These are phyloP conservation scores for Iberis pinnata DNA, from an alignment of 345 rosid species.

Conservation along the genomic window DNA sequence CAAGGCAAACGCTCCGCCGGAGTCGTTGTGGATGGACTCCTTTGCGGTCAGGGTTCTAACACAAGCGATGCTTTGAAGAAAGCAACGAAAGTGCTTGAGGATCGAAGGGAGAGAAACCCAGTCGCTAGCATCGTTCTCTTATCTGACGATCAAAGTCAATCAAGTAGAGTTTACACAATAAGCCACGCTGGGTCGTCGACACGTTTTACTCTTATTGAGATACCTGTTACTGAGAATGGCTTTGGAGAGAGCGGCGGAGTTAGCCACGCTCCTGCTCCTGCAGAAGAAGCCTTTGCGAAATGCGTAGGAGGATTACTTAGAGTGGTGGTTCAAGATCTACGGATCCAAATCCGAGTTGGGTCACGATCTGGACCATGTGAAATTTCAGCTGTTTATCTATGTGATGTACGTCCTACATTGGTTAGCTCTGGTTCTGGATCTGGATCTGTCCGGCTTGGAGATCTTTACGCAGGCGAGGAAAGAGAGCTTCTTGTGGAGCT, in stretches of 20 bases:
- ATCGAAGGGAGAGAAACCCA: conserved; percentile 70
- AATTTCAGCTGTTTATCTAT: conserved; percentile 62
- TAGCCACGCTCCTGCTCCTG: conserved; percentile 52
- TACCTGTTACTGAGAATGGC: conserved; percentile 51
- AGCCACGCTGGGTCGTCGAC: conserved; percentile 46
- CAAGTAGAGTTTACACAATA: conserved; percentile 16
- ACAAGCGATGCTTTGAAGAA: conserved; percentile 61
- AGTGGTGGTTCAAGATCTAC: conserved; percentile 67
- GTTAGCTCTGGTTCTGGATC: conserved; percentile 46
- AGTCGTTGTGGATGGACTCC: conserved; percentile 50
- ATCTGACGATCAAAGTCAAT: conserved; percentile 55
- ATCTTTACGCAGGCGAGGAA: conserved; percentile 73
- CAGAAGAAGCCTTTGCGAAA: conserved; percentile 56
- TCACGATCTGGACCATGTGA: conserved; percentile 62
- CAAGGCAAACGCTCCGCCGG: conserved; percentile 57
- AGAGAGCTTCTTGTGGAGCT: conserved; percentile 69
- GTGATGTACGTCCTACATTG: conserved; percentile 40
- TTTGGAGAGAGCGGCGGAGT: conserved; percentile 47
- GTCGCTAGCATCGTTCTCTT: conserved; percentile 56
- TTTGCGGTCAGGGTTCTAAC: conserved; percentile 49
- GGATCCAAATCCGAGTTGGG: conserved; percentile 52
- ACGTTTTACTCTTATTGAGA: conserved; percentile 65
- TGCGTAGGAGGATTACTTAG: conserved; percentile 52
- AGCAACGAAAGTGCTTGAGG: conserved; percentile 76
- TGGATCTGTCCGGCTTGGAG: conserved; percentile 56